Base-by-base conservation (phyloP, 2,329 filamentous ascomycete species). In the Arthrinium phaeospermum region DNA sequence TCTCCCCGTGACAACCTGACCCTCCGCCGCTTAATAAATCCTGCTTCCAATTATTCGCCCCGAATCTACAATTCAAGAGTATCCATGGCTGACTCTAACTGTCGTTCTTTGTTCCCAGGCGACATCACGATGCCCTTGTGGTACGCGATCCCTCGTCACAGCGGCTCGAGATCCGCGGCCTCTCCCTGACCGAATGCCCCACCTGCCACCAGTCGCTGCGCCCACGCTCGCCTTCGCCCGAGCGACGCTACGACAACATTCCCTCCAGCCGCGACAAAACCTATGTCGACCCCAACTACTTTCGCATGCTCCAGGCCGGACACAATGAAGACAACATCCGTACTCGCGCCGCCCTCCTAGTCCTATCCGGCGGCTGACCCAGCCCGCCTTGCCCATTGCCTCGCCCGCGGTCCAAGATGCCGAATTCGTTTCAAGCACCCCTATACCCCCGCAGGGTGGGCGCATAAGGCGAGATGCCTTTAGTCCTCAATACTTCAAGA, bases 221-320 rank as follows among this genome's bases (percentile, higher is more conserved):
- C 12, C 45, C 72, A 82, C 81, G 87, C 75, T 81, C 80, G 51
- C 81, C 80, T 47, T 87, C 89, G 53, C 82, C 87, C 70, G 87
- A 90, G 30, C 83, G 85, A 45, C 81, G 85, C 74, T 90, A 85
- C 79, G 88, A 88, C 71, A 81, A 78, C 5, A 51, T 27, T 34
- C 67, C 67, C 57, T 77, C 83, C 45, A 79, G 81, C 69, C 83
- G 84, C 46, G 82, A 81, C 76, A 88, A 92, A 68, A 89, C 92
- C 72, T 98, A 95, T 80, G 93, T 98, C 77, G 92, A 95, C 78
- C 95, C 95, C 2, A 91, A 95, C 70, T 99, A 99, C 85, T 99
- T 99, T 83, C 94, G 94, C 78, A 95, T 98, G 93, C 91, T 99
- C 53, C 93, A 91, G 82, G 82, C 87, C 78, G 82, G 85, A 81